Percentiles rank a stretch among this genome's conserved stretches.
Evolutionary conservation across 225 moss, liverwort and hornwort genomes (phyloP).

Genomic region (Physcomitrellopsis africana): DNA sequence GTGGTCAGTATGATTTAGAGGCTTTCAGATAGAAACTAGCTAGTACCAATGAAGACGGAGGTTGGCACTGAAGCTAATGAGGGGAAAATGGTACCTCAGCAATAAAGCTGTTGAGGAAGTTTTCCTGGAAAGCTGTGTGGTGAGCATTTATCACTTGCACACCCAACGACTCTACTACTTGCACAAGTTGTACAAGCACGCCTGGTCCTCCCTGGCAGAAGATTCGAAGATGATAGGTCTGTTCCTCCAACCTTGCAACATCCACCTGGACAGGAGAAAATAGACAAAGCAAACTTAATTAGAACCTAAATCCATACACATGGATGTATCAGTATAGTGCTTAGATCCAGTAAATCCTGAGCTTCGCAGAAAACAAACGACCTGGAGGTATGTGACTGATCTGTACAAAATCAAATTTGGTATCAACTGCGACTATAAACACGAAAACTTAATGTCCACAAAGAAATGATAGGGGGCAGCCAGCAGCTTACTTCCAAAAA

Average conservation of each 20-base stretch:
- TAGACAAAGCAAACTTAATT: too few relatives aligned
- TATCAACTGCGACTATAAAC: too few relatives aligned
- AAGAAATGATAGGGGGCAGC: too few relatives aligned
- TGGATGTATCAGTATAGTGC: too few relatives aligned
- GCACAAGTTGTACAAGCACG: slow-evolving; percentile 90
- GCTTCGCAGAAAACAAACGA: too few relatives aligned
- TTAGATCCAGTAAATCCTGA: too few relatives aligned
- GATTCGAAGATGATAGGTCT: slow-evolving; percentile 89
- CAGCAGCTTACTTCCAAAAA: slow-evolving; percentile 72
- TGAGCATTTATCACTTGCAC: slow-evolving; percentile 92
- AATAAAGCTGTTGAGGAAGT: slow-evolving; percentile 90
- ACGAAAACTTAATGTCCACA: too few relatives aligned
- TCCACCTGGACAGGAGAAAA: slow-evolving; percentile 67
- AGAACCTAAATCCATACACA: too few relatives aligned
- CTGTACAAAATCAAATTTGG: too few relatives aligned
- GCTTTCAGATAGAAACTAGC: too few relatives aligned
- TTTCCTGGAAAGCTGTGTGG: slow-evolving; percentile 90
- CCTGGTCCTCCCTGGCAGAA: slow-evolving; percentile 94
- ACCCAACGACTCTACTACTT: slow-evolving; percentile 88
- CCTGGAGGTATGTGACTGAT: too few relatives aligned
- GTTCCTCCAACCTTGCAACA: slow-evolving; percentile 86
- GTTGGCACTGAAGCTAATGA: background rate
- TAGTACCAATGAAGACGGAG: background rate
- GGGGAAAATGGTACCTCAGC: slow-evolving; percentile 69
- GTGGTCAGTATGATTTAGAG: background rate